Conservation (phyloP, 495 filamentous ascomycete genomes). For the Penicillium paxilli region DNA sequence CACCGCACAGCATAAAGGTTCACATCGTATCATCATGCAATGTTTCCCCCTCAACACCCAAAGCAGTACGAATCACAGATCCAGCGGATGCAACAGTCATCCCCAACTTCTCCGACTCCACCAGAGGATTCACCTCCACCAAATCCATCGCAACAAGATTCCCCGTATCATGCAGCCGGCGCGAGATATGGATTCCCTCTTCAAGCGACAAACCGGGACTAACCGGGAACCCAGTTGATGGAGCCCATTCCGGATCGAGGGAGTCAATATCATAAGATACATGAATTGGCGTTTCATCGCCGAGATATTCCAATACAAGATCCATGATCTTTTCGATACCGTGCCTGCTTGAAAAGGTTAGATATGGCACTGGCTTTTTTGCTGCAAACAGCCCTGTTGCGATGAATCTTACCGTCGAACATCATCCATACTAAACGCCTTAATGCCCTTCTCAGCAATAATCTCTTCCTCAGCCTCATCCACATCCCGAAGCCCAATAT, state of each 20-base stretch:
- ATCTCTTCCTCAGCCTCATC: conserved; percentile 80
- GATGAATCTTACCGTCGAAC: conserved; percentile 61
- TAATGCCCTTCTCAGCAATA: conserved; percentile 72
- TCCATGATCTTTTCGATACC: conserved; percentile 88
- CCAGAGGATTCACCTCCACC: conserved; percentile 78
- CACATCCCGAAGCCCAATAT: conserved; percentile 84
- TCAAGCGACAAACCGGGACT: conserved; percentile 73
- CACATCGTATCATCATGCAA: too few relatives aligned
- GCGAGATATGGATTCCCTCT: background rate
- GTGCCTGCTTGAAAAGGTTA: conserved; percentile 48
- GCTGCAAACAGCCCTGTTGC: too few relatives aligned
- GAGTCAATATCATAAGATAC: conserved; percentile 89
- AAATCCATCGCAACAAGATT: conserved; percentile 80
- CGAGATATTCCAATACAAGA: conserved; percentile 82
- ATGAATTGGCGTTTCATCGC: conserved; percentile 78
- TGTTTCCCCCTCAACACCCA: background rate
- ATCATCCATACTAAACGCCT: conserved; percentile 89
- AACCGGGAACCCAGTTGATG: conserved; percentile 83
- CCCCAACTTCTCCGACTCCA: background rate
- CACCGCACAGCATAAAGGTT: too few relatives aligned
- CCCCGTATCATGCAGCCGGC: conserved; percentile 72
- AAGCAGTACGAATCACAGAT: background rate
- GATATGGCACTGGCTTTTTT: too few relatives aligned
- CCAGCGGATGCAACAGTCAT: background rate
- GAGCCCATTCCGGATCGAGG: conserved; percentile 80